Base-by-base conservation (phyloP, 2,329 filamentous ascomycete genomes). In the Xylariaceae sp. region DNA sequence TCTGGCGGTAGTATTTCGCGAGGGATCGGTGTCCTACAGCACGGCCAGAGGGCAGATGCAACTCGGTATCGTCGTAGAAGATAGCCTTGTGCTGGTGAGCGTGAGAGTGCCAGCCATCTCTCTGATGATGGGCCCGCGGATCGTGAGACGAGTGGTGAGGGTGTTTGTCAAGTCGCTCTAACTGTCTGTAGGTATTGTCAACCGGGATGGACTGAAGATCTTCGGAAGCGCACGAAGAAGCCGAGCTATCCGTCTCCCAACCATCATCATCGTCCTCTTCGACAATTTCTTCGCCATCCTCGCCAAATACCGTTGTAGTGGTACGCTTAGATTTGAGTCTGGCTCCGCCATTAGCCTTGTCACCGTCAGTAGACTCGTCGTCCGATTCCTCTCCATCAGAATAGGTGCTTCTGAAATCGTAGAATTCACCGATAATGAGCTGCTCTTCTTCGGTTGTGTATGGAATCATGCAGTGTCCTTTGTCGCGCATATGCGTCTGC, bases 401-500 rank as follows among this genome's bases (percentile, higher is more conserved):
- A 74, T 99, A 99, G 1, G 94, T 96, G 75, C 89, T 90, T 65
- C 90, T 84, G 81, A 99, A 99, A 72, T 99, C 94, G 75, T 99
- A 99, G 74, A 90, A 97, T 65, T 97, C 90, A 58, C 94, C 94
- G 70, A 99, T 90, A 58, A 95, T 91, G 35, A 97, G 82, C 77
- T 97, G 91, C 71, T 97, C 92, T 42, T 89, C 88, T 71, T 97
- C 90, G 0, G 87, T 88, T 55, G 88, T 86, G 73, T 93, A 99
- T 0, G 91, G 92, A 67, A 99, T 95, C 83, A 92, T 96, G 82
- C 93, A 97, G 75, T 99, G 94, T 0, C 91, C 89, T 72, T 92
- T 93, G 73, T 99, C 94, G 50, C 91, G 87, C 94, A 99, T 99
- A 73, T 99, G 94, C 0, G 92, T 97, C 72, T 97, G 92, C 30